Evolutionary conservation across 2,329 filamentous ascomycete genomes (phyloP), one percentile per base, ranked within the genome.

Genomic region (Colletotrichum sojae): DNA sequence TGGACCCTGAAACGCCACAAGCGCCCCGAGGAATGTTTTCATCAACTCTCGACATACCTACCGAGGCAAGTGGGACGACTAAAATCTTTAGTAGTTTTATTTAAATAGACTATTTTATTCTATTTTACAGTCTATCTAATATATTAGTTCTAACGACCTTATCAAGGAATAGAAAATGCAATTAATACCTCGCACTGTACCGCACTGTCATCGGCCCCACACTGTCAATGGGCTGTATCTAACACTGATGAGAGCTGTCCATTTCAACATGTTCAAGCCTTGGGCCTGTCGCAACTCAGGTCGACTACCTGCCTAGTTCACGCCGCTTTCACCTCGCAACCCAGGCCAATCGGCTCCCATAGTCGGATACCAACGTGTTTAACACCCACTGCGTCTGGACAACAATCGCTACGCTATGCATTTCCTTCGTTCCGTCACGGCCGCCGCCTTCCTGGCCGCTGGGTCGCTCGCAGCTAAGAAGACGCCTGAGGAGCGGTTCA

Each of bases 381-480:
- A n/a, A 43, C 45, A 16, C 16, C 16, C 15, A 46, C 45, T 46
- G 31, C 60, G 36, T 64, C 49, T 48, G 22, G 22, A 43, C 20
- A 20, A 18, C 18, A 46, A 31, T 72, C 71, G 58, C 61, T 80
- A 90, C 81, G 22, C 22, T 74, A 95, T 95, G 93, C 91, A 89
- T 82, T 83, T 92, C 76, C 82, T 92, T 67, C 84, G 87, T 74
- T 80, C 89, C 70, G 81, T 94, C 74, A 82, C 92, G 73, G 87
- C 90, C 49, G 83, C 89, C 67, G 83, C 91, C 77, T 84, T 93
- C 73, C 80, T 94, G 64, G 80, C 90, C 46, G 83, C 89, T 63
- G 85, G 87, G 67, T 85, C 86, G 65, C 78, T 91, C 48, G 89
- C 88, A 55, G 88, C 91, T 61, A 92, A 91, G 78, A 90, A 92